Conservation (phyloP, 129 eudicot species). For the Flaveria ramosissima region DNA sequence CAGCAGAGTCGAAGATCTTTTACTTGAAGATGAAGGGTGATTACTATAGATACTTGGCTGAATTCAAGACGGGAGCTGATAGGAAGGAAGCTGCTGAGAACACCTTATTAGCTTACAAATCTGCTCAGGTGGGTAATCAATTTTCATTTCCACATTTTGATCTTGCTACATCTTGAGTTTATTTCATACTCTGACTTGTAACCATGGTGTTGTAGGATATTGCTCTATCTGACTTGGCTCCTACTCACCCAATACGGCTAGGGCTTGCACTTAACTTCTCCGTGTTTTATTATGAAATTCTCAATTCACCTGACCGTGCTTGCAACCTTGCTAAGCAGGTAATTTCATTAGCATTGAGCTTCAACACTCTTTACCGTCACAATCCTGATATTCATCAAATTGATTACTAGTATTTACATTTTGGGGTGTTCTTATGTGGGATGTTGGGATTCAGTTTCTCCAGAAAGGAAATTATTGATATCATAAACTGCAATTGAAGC, state of each 20-base stretch:
- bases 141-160: not conserved
- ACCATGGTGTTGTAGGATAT: constrained; percentile 54
- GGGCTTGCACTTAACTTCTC: constrained; percentile 97
- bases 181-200: constrained; percentile 6
- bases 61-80: constrained; percentile 82
- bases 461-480: not conserved
- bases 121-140: constrained; percentile 67
- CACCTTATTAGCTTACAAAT: constrained; percentile 85
- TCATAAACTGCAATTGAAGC: constrained; percentile 7
- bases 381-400: not conserved
- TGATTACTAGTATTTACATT: not conserved
- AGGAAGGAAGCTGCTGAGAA: constrained; percentile 94
- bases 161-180: not conserved
- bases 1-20: constrained; percentile 91
- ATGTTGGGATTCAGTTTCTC: not conserved
- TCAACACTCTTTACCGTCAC: not conserved
- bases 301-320: constrained; percentile 93
- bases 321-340: constrained; percentile 97
- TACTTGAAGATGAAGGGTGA: constrained; percentile 96
- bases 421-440: constrained; percentile 1
- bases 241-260: constrained; percentile 91
- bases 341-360: constrained; percentile 7
- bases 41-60: constrained; percentile 81
- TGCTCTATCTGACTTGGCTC: constrained; percentile 84
- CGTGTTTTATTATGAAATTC: constrained; percentile 88